Percentiles rank a stretch among this genome's conserved stretches.
Evolutionary conservation across 2,329 filamentous ascomycete genomes (phyloP).

Genomic region (Madurella mycetomatis): DNA sequence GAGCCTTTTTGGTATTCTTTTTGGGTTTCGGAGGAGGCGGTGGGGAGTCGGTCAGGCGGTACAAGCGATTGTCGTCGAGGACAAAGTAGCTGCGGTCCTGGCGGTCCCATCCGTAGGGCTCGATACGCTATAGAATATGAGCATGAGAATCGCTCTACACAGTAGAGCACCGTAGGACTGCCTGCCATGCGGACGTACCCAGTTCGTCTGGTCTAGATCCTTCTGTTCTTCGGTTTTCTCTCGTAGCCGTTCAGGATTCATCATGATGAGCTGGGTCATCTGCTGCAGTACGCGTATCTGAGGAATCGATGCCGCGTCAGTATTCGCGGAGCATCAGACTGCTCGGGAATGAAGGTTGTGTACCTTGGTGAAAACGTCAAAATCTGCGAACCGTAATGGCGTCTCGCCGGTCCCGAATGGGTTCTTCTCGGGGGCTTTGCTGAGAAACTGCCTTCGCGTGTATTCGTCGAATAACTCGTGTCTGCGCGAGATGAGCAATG

Average conservation of each 20-base stretch:
- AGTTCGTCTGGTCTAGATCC: constrained; percentile 74
- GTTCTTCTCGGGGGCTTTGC: constrained; percentile 74
- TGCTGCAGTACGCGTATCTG: constrained; percentile 77
- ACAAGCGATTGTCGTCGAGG: constrained; percentile 89
- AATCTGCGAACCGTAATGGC: constrained; percentile 69
- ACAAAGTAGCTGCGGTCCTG: constrained; percentile 85
- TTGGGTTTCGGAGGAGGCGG: constrained; percentile 56
- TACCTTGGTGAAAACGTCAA: constrained; percentile 78
- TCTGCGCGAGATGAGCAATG: constrained; percentile 43
- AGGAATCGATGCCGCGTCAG: constrained; percentile 1
- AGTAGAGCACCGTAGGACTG: neutral
- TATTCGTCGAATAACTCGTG: constrained; percentile 90
- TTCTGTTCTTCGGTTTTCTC: constrained; percentile 80
- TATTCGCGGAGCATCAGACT: neutral
- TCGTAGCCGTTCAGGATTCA: constrained; percentile 79
- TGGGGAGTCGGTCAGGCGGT: constrained; percentile 75
- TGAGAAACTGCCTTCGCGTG: constrained; percentile 77
- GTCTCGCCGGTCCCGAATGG: constrained; percentile 77
- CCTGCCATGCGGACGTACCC: constrained; percentile 58
- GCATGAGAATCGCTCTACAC: neutral
- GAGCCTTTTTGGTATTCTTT: constrained; percentile 62
- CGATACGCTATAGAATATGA: constrained; percentile 54
- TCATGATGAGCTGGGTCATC: constrained; percentile 83
- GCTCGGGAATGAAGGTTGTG: neutral
- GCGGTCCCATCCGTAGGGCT: constrained; percentile 82